Conservation (phyloP, 2,329 filamentous ascomycete genomes). For the Penicillium sclerotiorum region DNA sequence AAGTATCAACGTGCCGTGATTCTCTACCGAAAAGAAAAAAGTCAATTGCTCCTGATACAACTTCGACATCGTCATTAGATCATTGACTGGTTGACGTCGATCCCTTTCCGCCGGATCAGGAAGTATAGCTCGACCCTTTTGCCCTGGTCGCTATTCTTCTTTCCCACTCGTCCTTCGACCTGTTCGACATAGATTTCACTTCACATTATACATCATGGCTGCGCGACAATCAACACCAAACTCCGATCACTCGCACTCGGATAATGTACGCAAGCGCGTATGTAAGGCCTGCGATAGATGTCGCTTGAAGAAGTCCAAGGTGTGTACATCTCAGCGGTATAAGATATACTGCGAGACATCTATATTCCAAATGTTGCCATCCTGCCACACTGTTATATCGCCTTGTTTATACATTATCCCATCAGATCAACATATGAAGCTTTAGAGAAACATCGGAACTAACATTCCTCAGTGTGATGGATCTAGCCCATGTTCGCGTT, state of each 20-base stretch:
- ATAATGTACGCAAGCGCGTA: constrained; percentile 61
- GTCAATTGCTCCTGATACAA: constrained; percentile 1
- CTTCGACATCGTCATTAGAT: constrained; percentile 28
- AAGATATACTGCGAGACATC: too few species aligned
- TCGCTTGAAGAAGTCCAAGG: constrained; percentile 68
- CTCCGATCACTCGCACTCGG: constrained; percentile 45
- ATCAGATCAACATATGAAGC: too few species aligned
- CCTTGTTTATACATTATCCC: too few species aligned
- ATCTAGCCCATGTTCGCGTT: constrained; percentile 62
- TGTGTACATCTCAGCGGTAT: constrained; percentile 27
- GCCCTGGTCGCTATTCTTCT: neutral
- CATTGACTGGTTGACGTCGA: constrained; percentile 32
- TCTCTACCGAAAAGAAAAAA: neutral
- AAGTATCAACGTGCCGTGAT: too few species aligned
- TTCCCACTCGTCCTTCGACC: constrained; percentile 1
- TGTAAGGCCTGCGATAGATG: constrained; percentile 70
- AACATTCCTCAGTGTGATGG: constrained; percentile 58
- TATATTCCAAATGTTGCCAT: too few species aligned
- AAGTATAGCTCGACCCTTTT: constrained; percentile 23
- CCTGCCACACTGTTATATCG: too few species aligned
- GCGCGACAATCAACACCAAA: constrained; percentile 43
- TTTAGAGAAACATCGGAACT: too few species aligned
- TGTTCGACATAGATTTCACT: neutral
- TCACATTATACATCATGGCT: constrained; percentile 34
- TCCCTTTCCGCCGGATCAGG: constrained; percentile 23